Conservation (phyloP, 2,329 filamentous ascomycete genomes). For the Bipolaris cookei region DNA sequence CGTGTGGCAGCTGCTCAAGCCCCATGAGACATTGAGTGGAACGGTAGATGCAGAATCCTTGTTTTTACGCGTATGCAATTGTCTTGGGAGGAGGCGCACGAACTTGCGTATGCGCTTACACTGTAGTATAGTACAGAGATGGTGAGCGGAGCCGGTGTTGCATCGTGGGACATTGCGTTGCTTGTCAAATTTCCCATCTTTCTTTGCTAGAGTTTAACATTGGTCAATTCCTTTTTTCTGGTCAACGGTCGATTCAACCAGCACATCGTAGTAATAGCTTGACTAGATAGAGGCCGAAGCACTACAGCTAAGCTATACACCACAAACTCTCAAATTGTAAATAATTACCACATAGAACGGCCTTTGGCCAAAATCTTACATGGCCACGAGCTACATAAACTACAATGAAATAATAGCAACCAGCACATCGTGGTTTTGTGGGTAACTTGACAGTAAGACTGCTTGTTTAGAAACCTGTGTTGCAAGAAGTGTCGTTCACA, state of each 20-base stretch:
- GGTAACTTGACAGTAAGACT: neutral
- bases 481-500: conserved; percentile 14
- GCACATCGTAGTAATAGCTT: neutral
- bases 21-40: conserved; percentile 5
- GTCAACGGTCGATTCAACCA: neutral
- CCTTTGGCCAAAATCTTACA: no score
- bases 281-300: no score
- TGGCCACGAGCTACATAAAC: no score
- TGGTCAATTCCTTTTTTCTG: neutral
- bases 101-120: conserved; percentile 9
- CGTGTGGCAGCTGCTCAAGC: conserved; percentile 5
- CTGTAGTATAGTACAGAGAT: neutral
- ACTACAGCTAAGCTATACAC: no score
- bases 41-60: conserved; percentile 10
- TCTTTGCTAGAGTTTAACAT: neutral
- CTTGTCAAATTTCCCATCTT: neutral
- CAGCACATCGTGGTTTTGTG: neutral
- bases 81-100: conserved; percentile 32
- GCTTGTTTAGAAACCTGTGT: neutral
- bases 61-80: conserved; percentile 25
- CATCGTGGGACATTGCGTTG: neutral
- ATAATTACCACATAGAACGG: no score
- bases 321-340: no score
- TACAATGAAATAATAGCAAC: no score
- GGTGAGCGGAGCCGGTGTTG: neutral